A percentile compares a stretch with the other conserved stretches of the same genome.
Conservation (phyloP, 805 yeast species). For the Starmera pachycereana region DNA sequence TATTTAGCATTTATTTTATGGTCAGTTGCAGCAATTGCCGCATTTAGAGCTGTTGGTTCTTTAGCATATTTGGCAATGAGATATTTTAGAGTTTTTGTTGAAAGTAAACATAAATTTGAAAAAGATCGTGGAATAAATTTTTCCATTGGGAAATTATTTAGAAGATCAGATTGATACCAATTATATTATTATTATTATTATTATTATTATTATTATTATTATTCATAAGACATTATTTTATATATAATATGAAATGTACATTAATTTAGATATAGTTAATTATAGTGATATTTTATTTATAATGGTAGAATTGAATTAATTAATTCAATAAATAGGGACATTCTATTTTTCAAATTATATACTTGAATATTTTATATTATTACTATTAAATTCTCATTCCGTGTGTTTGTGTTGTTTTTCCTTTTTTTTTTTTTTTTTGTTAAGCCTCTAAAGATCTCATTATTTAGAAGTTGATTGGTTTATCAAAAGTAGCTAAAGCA, state of each 20-base stretch:
- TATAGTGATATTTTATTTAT: no score
- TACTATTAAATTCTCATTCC: background rate
- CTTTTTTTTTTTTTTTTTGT: background rate
- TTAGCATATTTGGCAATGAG: slow-evolving; percentile 45
- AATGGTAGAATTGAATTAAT: no score
- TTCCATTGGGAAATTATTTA: slow-evolving; percentile 10
- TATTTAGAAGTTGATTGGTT: slow-evolving; percentile 74
- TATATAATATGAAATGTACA: no score
- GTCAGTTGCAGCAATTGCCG: slow-evolving; percentile 82
- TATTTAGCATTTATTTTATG: slow-evolving; percentile 81
- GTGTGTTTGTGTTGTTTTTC: background rate
- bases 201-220: no score
- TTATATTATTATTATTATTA: background rate
- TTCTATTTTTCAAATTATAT: no score
- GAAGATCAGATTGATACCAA: background rate
- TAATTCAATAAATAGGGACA: no score
- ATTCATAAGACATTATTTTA: no score
- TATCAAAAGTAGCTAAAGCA: slow-evolving; percentile 82
- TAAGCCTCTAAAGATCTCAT: background rate
- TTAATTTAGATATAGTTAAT: no score
- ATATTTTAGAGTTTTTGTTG: slow-evolving; percentile 28
- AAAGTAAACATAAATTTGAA: slow-evolving; percentile 28
- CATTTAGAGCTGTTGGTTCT: slow-evolving; percentile 79
- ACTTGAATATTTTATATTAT: no score
- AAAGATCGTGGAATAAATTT: slow-evolving; percentile 20